Base-by-base conservation (phyloP, 176 grass and related monocot genomes). In the Ensete glaucum region DNA sequence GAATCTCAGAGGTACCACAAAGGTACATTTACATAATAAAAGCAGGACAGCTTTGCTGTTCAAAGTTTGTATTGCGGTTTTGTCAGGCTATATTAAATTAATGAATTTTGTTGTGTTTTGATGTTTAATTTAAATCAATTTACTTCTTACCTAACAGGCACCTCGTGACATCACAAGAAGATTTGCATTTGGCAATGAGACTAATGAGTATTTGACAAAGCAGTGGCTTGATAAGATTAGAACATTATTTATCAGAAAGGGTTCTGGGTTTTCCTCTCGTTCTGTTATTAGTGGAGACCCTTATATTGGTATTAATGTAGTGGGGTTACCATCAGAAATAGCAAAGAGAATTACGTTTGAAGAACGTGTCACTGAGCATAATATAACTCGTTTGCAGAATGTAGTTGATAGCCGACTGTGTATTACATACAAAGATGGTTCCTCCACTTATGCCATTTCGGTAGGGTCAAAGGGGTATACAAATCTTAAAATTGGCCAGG, bases 211-310 rank as follows among this genome's bases (percentile, higher is more conserved):
- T 25, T 88, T 88, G 16, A 85, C 88, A 56, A 98, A 98, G 73
- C 90, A 93, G 22, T 93, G 94, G 94, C 73, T 98, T 2, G 88
- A 98, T 14, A 98, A 98, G n/a, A 98, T 93, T 79, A 87, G 80
- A 13, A 98, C 88, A 2, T 62, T 98, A 27, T 93, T 98, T 76
- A 93, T 98, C 26, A 91, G 90, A 76, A 98, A 98, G 81, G 90
- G 86, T 1, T 98, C 94, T 76, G 90, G 94, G n/a, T 93, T 98
- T 74, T 98, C 88, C 59, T 98, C 90, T 50, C 85, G 90, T 5
- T 93, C 90, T 74, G 94, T 98, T 69, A 88, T 98, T 53, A 98
- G 90, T 1, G 94, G 94, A 50, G 90, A 93, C 73, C 82, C 94
- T 0, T 98, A 98, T 19, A 93, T 98, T 77, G 86, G 78, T 54